Evolutionary conservation across 1,284 basidiomycete genomes (phyloP).

Genomic region (Leccinum fuscescens): DNA sequence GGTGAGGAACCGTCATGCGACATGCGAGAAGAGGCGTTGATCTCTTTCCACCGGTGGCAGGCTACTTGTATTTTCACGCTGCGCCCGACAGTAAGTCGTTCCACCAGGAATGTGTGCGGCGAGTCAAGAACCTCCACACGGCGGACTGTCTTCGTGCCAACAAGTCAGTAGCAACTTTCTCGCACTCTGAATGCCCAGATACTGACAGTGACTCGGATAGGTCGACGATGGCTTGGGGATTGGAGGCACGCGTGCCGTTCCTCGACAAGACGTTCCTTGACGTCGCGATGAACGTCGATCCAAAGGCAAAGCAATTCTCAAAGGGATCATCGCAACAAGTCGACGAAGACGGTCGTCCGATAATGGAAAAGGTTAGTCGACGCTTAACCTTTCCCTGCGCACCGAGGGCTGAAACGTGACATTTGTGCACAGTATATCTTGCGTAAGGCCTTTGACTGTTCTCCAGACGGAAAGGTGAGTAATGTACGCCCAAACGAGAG

Average conservation of each 20-base stretch:
- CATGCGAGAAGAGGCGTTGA: neutral
- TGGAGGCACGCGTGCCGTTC: slow-evolving; percentile 99
- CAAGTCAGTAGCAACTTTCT: slow-evolving; percentile 56
- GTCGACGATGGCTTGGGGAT: slow-evolving; percentile 99
- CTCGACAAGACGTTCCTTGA: slow-evolving; percentile 97
- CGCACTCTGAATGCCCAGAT: slow-evolving; percentile 5
- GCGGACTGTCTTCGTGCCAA: slow-evolving; percentile 97
- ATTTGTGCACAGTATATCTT: slow-evolving; percentile 75
- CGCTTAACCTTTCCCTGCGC: neutral
- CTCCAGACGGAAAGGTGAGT: slow-evolving; percentile 64
- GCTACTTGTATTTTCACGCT: slow-evolving; percentile 99
- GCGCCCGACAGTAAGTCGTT: slow-evolving; percentile 88
- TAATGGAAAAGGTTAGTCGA: slow-evolving; percentile 83
- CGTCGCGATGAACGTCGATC: slow-evolving; percentile 88
- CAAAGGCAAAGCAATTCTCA: slow-evolving; percentile 87
- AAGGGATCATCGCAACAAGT: slow-evolving; percentile 77
- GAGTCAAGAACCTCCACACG: slow-evolving; percentile 98
- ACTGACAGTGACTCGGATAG: slow-evolving; percentile 38
- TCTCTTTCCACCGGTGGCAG: slow-evolving; percentile 39
- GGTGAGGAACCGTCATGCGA: slow-evolving; percentile 46
- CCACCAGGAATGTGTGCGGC: slow-evolving; percentile 93
- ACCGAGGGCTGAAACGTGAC: neutral
- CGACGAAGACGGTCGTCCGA: slow-evolving; percentile 84
- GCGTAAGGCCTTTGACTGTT: slow-evolving; percentile 93
- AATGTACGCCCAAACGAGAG: no score